These are phyloP conservation scores for Penicillium glabrum DNA, from an alignment of 2,329 filamentous ascomycete genomes.

Conservation along the genomic window DNA sequence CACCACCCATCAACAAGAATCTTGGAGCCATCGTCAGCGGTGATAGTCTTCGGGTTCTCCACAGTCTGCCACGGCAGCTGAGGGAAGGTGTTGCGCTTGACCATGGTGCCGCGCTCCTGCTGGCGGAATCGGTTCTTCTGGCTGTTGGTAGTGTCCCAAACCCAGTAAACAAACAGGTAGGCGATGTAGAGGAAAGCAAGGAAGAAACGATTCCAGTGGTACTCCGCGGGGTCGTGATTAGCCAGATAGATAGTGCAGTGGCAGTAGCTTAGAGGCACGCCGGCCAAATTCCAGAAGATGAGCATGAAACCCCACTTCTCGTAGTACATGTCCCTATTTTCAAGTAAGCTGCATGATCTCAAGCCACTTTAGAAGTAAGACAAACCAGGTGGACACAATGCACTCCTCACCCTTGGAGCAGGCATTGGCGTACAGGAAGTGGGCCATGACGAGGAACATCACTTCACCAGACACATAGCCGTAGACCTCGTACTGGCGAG, in stretches of 20 bases:
- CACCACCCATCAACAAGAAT: slow-evolving; percentile 85
- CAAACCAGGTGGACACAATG: slow-evolving; percentile 79
- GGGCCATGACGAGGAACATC: slow-evolving; percentile 79
- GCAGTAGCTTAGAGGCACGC: slow-evolving; percentile 87
- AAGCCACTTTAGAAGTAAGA: background rate
- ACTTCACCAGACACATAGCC: slow-evolving; percentile 87
- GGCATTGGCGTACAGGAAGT: slow-evolving; percentile 89
- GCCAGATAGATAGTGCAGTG: slow-evolving; percentile 90
- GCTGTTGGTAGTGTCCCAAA: slow-evolving; percentile 89
- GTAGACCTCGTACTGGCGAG: slow-evolving; percentile 79
- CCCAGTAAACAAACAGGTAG: slow-evolving; percentile 85
- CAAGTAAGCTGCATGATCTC: slow-evolving; percentile 9
- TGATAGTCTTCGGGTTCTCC: slow-evolving; percentile 76
- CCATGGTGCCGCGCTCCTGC: slow-evolving; percentile 68
- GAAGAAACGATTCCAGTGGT: slow-evolving; percentile 71
- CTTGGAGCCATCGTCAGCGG: slow-evolving; percentile 69
- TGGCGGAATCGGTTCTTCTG: slow-evolving; percentile 93
- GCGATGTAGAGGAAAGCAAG: slow-evolving; percentile 64
- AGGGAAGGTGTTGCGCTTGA: slow-evolving; percentile 78
- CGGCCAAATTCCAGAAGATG: slow-evolving; percentile 95
- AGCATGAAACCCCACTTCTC: slow-evolving; percentile 98
- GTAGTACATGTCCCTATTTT: slow-evolving; percentile 83
- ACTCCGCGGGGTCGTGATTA: slow-evolving; percentile 75
- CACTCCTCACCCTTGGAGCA: slow-evolving; percentile 90
- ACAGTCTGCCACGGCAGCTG: slow-evolving; percentile 86